phyloP scores from a whole-genome alignment of 176 grass and related monocot genomes.

The Oryza officinalis region DNA sequence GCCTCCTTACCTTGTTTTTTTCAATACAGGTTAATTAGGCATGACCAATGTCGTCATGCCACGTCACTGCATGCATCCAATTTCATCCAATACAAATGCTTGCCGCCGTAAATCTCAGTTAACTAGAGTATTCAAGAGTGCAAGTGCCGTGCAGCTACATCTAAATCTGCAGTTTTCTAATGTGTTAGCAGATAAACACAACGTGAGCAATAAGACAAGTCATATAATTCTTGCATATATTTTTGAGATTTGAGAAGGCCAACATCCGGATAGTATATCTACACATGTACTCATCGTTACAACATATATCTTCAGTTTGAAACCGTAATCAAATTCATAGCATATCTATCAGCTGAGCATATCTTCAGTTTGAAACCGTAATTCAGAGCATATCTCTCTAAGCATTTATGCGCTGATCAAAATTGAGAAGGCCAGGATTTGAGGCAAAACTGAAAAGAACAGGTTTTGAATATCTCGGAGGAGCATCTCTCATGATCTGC shows the following conservation, averaged over 20 bases:
- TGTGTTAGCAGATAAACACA: neutral
- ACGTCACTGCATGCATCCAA: neutral
- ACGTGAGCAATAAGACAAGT: neutral
- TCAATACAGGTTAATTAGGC: constrained; percentile 1
- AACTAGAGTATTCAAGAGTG: constrained; percentile 5
- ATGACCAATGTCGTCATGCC: neutral
- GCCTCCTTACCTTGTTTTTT: neutral
- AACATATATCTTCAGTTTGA: neutral
- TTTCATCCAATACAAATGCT: constrained; percentile 9
- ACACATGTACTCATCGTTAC: too few relatives aligned
- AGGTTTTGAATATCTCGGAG: neutral
- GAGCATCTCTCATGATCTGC: neutral
- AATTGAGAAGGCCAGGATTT: neutral
- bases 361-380: neutral
- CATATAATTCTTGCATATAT: neutral
- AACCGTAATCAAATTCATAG: neutral
- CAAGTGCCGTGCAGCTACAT: constrained; percentile 34
- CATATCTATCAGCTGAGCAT: too few relatives aligned
- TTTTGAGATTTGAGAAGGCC: neutral
- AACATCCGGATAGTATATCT: neutral
- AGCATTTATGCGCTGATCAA: neutral
- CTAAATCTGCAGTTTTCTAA: neutral
- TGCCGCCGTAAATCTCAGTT: neutral
- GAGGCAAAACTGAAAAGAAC: neutral
- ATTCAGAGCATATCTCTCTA: neutral